Evolutionary conservation across 768 basidiomycete genomes (phyloP), one percentile per base, ranked within the genome.

Genomic region (Amanita pseudoporphyria): DNA sequence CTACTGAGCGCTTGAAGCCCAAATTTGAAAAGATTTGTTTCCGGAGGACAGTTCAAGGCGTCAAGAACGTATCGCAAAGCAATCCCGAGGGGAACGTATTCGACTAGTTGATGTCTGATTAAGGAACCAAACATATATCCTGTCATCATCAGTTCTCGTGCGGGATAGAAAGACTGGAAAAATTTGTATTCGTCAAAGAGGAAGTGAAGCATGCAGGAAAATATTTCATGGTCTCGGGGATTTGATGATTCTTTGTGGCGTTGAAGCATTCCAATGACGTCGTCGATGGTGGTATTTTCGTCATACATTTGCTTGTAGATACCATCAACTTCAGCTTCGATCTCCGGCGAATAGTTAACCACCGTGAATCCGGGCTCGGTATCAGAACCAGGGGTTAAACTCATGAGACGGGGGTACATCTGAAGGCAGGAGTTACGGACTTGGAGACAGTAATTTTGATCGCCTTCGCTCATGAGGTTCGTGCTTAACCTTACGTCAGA

Each of bases 141-240:
- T 6, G 96, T 98, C 82, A 98, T 92, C 46, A 84, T 82, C 40
- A 98, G 76, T 68, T 98, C 93, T 56, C 93, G 87, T 33, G 87
- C 75, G 21, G 96, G 96, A 60, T 92, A 92, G 67, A 86, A 96
- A 35, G 87, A 86, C 62, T 95, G 91, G 80, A 98, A 96, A 74
- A 97, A 99, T 61, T 93, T 94, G 81, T 96, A 96, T 69, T 99
- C 96, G 79, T 98, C 96, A 68, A 99, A 97, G 38, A 99, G 79
- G 74, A 96, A 95, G 71, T 97, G 94, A 45, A 99, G 84, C 83
- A 96, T 96, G 79, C 93, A 97, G n/a, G 93, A 96, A 62, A 97
- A 97, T 54, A 96, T 81, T 67, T 98, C 92, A 63, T 95, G 91
- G 57, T 97, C 93, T 49, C 83, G 81, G 39, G 83, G 68, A 57